phyloP scores from a whole-genome alignment of 1,284 basidiomycete species.

The Ganoderma resinaceum region DNA sequence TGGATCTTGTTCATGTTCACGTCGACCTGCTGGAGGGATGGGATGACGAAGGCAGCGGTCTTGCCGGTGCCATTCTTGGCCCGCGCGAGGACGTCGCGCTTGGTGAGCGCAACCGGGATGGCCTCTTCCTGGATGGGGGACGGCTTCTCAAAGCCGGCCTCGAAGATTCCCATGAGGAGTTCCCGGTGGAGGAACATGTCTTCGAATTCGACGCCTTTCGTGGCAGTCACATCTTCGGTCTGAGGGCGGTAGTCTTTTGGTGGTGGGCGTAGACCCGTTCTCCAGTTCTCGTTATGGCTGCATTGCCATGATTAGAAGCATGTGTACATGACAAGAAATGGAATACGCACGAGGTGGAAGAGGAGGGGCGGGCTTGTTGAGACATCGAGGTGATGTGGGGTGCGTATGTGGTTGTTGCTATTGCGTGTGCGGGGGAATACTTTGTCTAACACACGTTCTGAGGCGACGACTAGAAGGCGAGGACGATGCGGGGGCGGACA shows the following conservation, averaged over 20 bases:
- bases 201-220: conserved; percentile 93
- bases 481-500: neutral
- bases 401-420: conserved; percentile 14
- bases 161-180: conserved; percentile 88
- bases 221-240: conserved; percentile 93
- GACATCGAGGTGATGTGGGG: conserved; percentile 40
- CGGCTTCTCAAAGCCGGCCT: conserved; percentile 96
- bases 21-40: conserved; percentile 94
- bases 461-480: neutral
- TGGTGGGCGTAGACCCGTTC: conserved; percentile 80
- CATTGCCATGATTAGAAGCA: conserved; percentile 1
- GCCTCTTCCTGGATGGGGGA: conserved; percentile 99
- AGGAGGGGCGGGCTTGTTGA: conserved; percentile 50
- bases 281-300: conserved; percentile 61
- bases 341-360: conserved; percentile 48
- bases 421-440: conserved; percentile 25
- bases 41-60: conserved; percentile 99
- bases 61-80: conserved; percentile 94
- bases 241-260: conserved; percentile 92
- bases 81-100: conserved; percentile 91
- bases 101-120: conserved; percentile 87
- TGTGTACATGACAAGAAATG: neutral
- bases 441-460: conserved; percentile 29
- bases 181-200: conserved; percentile 71
- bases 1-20: conserved; percentile 90